A percentile compares a stretch with the other conserved stretches of the same genome.
phyloP scores from a whole-genome alignment of 768 basidiomycete species.

The Pholiota conissans region DNA sequence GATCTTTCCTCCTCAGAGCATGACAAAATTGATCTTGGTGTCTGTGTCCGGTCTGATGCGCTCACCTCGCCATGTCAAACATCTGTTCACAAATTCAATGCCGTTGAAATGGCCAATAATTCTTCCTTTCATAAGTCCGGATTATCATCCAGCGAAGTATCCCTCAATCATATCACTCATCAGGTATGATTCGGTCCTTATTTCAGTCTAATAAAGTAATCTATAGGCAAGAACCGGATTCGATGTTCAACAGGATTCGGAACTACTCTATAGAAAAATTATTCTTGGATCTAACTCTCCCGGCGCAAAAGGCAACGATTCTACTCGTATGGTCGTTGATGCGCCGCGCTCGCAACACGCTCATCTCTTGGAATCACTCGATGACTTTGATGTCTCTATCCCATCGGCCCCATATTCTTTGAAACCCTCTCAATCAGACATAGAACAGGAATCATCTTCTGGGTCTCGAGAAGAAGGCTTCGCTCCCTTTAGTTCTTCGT shows the following conservation, averaged over 20 bases:
- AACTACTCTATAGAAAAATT: conserved; percentile 5
- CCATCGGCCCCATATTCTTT: conserved; percentile 3
- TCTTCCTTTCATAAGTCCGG: conserved; percentile 6
- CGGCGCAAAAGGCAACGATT: conserved; percentile 2
- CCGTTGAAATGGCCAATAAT: background rate
- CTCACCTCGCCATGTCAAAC: conserved; percentile 9
- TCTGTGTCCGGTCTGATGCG: conserved; percentile 8
- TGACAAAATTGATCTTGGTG: conserved; percentile 11
- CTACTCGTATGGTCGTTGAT: conserved; percentile 1
- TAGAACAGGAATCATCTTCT: background rate
- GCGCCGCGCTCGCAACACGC: background rate
- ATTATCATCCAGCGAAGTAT: conserved; percentile 5
- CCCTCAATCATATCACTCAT: background rate
- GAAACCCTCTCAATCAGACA: conserved; percentile 5
- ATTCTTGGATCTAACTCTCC: conserved; percentile 4
- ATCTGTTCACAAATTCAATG: conserved; percentile 9
- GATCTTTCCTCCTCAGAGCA: conserved; percentile 4
- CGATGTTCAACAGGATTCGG: conserved; percentile 7
- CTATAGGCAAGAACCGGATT: conserved; percentile 6
- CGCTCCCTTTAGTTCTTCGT: conserved; percentile 3
- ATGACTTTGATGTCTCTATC: conserved; percentile 1
- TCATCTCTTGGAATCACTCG: background rate
- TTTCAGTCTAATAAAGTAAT: conserved; percentile 8
- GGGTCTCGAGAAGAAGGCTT: background rate
- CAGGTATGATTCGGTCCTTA: conserved; percentile 11